Evolutionary conservation across 805 yeast species (phyloP).

Genomic region (Spathaspora hagerdaliae): DNA sequence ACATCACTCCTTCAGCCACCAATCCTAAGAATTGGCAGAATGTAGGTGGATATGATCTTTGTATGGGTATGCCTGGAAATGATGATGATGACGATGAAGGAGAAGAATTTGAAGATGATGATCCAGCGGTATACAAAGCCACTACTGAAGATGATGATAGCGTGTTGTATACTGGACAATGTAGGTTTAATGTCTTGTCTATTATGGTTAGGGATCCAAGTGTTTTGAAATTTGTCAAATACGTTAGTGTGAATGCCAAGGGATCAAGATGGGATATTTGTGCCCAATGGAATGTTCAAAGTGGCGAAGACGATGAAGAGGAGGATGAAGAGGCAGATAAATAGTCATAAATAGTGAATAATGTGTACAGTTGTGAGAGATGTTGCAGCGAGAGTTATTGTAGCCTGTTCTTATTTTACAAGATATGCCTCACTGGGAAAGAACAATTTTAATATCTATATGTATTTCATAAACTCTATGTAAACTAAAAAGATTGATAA

Average conservation of each 20-base stretch:
- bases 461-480: too few species aligned
- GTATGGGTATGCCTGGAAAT: slow-evolving; percentile 62
- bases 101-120: slow-evolving; percentile 57
- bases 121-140: slow-evolving; percentile 76
- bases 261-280: slow-evolving; percentile 92
- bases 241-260: slow-evolving; percentile 80
- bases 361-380: too few species aligned
- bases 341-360: too few species aligned
- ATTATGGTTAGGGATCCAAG: slow-evolving; percentile 79
- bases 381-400: too few species aligned
- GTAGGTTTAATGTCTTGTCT: slow-evolving; percentile 76
- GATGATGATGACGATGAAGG: slow-evolving; percentile 42
- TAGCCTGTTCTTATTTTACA: too few species aligned
- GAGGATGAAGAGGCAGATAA: slow-evolving; percentile 14
- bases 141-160: slow-evolving; percentile 64
- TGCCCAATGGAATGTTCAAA: slow-evolving; percentile 72
- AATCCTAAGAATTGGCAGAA: slow-evolving; percentile 70
- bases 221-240: slow-evolving; percentile 89
- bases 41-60: slow-evolving; percentile 96
- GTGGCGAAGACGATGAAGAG: slow-evolving; percentile 40
- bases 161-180: slow-evolving; percentile 74
- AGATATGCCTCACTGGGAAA: too few species aligned
- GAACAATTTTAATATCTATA: too few species aligned
- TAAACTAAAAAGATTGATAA: too few species aligned
- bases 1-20: slow-evolving; percentile 64